These are phyloP conservation scores for Ogataea angusta DNA, from an alignment of 805 yeast genomes.

Conservation along the genomic window DNA sequence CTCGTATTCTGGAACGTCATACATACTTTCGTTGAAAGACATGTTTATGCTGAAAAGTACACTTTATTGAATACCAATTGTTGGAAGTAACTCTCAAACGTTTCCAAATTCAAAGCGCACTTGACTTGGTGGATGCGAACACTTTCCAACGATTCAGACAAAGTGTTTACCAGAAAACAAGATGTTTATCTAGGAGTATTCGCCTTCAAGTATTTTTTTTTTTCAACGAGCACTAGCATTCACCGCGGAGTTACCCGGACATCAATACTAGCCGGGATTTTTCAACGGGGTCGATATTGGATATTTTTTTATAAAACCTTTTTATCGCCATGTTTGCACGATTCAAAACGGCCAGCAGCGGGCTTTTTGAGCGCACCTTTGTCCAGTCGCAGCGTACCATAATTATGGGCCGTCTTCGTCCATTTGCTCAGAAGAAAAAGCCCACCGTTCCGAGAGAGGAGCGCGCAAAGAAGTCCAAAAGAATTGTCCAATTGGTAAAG, in stretches of 20 bases:
- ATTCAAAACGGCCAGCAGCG: slow-evolving; percentile 2
- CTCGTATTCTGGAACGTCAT: slow-evolving; percentile 46
- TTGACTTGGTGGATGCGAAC: slow-evolving; percentile 6
- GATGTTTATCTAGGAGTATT: slow-evolving; percentile 11
- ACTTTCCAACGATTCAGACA: slow-evolving; percentile 13
- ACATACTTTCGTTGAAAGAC: slow-evolving; percentile 22
- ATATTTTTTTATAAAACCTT: slow-evolving; percentile 1
- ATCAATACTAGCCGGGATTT: background rate
- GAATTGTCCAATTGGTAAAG: slow-evolving; percentile 28
- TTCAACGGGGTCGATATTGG: background rate
- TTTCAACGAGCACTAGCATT: slow-evolving; percentile 6
- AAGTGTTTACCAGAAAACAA: slow-evolving; percentile 8
- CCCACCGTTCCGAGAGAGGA: slow-evolving; percentile 21
- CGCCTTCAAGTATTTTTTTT: slow-evolving; percentile 12
- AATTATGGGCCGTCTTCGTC: slow-evolving; percentile 30
- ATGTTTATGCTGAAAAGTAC: slow-evolving; percentile 14
- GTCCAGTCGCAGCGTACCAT: slow-evolving; percentile 23
- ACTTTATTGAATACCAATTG: slow-evolving; percentile 11
- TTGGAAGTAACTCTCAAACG: slow-evolving; percentile 10
- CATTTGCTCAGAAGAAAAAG: slow-evolving; percentile 25
- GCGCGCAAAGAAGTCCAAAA: slow-evolving; percentile 28
- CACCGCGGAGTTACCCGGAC: slow-evolving; percentile 3
- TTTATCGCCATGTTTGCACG: slow-evolving; percentile 5
- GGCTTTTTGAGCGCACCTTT: slow-evolving; percentile 11
- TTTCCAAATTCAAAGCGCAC: slow-evolving; percentile 5